Base-by-base conservation (phyloP, 1,139 yeast genomes). In the Wickerhamiella infanticola region DNA sequence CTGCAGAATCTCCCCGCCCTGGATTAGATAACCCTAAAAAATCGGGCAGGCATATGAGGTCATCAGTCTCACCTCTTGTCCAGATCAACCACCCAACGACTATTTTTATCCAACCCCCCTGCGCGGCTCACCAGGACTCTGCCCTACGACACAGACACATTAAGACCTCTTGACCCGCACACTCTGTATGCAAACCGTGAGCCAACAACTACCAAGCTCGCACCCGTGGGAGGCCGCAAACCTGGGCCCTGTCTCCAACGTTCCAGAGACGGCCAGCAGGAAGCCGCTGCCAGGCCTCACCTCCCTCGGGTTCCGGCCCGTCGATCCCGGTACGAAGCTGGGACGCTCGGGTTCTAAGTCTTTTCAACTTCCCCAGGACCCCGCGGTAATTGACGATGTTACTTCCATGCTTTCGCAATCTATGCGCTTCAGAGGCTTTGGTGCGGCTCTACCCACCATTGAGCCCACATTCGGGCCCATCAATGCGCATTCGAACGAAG, bases 401-500 rank as follows among this genome's bases (percentile, higher is more conserved):
- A 29, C 33, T 7, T 7, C 33, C 2, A 29, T 29, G 33, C 33
- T 29, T 11, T 7, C 33, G 9, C 33, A 29, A 29, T 7, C 33
- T 7, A 29, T 29, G 33, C 33, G 33, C 33, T 29, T 7, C 11
- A 7, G 33, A 7, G 33, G 33, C 7, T 29, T 29, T 29, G 33
- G 33, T 7, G 33, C 33, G 9, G 9, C 33, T 2, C 2, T 29
- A 7, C 33, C 33, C 9, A 29, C 33, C 11, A 29, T 29, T 29
- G 33, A 29, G 7, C 18, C 18, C 18, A 29, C 33, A 29, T 11
- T 11, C 11, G 7, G 9, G 11, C 9, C 33, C 11, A 11, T 11
- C 11, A 11, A 11, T 11, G 11, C 11, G 9, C 33, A 29, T 11
- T 7, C 48, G 33, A 35, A 44, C 23, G 37, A 45, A 9, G 54